A percentile compares a stretch with the other conserved stretches of the same genome.
Evolutionary conservation across 202 grass and related monocot species (phyloP).

Genomic region (Dendrocalamus latiflorus): DNA sequence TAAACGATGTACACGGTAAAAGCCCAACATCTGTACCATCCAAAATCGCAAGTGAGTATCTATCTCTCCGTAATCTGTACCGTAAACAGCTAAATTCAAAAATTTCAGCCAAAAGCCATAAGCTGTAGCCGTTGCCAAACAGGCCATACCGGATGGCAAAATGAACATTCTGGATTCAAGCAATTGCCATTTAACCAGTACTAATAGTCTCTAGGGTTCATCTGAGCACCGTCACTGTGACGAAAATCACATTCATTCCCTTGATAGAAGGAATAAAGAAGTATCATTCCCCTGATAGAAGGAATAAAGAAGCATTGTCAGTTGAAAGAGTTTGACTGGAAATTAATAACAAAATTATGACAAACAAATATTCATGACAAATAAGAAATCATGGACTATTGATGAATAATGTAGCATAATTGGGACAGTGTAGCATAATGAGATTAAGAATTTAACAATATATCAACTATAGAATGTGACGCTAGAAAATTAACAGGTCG

Average conservation of each 20-base stretch:
- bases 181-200: constrained; percentile 88
- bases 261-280: too few species aligned
- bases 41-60: too few species aligned
- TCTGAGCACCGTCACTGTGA: constrained; percentile 71
- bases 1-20: too few species aligned
- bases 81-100: too few species aligned
- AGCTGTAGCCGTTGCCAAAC: too few species aligned
- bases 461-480: neutral
- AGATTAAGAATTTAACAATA: neutral
- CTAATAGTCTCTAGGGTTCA: constrained; percentile 87
- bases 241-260: constrained; percentile 77
- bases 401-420: neutral
- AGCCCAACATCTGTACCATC: too few species aligned
- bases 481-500: neutral
- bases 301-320: neutral
- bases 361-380: neutral
- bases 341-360: neutral
- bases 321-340: neutral
- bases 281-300: constrained; percentile 44
- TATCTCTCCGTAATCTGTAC: too few species aligned
- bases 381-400: neutral
- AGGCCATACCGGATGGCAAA: constrained; percentile 87
- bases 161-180: constrained; percentile 74
- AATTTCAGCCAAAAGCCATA: too few species aligned
- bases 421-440: neutral